A percentile compares a stretch with the other conserved stretches of the same genome.
phyloP scores from a whole-genome alignment of 164 flowering plant species.

The Nelumbo lutea region DNA sequence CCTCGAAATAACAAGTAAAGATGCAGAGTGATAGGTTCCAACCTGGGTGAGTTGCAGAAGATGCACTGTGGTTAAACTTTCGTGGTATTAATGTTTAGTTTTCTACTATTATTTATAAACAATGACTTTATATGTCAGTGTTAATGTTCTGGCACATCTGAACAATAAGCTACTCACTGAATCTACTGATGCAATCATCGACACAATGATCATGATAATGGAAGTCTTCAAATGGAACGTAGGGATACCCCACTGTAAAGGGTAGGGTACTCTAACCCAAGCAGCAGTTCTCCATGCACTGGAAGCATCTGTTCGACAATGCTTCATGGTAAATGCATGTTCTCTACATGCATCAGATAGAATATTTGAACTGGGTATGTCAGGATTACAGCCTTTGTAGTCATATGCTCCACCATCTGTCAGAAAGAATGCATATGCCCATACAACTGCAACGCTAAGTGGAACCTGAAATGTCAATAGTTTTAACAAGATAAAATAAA shows the following conservation, averaged over 20 bases:
- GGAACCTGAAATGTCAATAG: conserved; percentile 62
- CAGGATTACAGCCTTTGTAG: conserved; percentile 72
- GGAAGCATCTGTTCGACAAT: conserved; percentile 89
- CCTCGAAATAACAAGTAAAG: conserved; percentile 46
- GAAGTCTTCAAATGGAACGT: conserved; percentile 70
- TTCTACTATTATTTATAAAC: neutral
- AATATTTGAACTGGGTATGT: conserved; percentile 77
- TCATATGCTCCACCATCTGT: conserved; percentile 88
- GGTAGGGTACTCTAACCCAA: conserved; percentile 91
- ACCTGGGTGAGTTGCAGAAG: conserved; percentile 41
- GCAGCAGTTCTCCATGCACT: conserved; percentile 72
- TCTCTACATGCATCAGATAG: conserved; percentile 59
- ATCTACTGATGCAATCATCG: conserved; percentile 72
- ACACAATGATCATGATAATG: conserved; percentile 68
- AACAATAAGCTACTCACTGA: conserved; percentile 56
- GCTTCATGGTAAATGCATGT: conserved; percentile 85
- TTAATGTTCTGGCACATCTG: neutral
- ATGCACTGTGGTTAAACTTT: conserved; percentile 2
- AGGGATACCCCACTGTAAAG: conserved; percentile 93
- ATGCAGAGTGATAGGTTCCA: conserved; percentile 72
- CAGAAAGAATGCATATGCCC: conserved; percentile 85
- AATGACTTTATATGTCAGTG: neutral
- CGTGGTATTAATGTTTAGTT: neutral
- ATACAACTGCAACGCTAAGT: conserved; percentile 59
- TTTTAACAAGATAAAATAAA: conserved; percentile 4